Conservation (phyloP, 768 basidiomycete genomes). For the Psilocybe cyanescens region DNA sequence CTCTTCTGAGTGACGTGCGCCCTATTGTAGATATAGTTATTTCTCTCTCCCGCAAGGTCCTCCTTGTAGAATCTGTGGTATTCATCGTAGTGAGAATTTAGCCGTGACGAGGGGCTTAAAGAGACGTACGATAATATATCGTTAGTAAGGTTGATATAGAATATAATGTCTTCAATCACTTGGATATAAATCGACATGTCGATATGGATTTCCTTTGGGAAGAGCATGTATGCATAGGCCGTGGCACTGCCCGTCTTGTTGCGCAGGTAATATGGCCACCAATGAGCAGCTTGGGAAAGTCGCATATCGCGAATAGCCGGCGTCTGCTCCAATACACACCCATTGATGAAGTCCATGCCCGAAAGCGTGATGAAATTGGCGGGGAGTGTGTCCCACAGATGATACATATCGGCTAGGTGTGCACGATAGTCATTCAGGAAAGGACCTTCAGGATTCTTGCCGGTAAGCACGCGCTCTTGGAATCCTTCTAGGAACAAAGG, state of each 20-base stretch:
- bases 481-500: neutral
- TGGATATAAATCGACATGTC: constrained; percentile 9
- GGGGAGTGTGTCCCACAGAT: constrained; percentile 9
- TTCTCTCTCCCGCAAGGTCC: constrained; percentile 6
- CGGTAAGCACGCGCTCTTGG: neutral
- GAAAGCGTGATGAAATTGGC: constrained; percentile 7
- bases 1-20: neutral
- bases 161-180: constrained; percentile 7
- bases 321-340: constrained; percentile 7
- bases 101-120: neutral
- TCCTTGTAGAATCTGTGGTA: constrained; percentile 12
- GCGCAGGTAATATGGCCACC: constrained; percentile 15
- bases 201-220: constrained; percentile 2
- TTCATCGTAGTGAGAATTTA: neutral
- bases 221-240: constrained; percentile 9
- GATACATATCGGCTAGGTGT: constrained; percentile 2
- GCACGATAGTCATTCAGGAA: neutral
- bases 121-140: constrained; percentile 10
- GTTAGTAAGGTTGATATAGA: constrained; percentile 5
- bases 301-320: neutral
- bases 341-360: constrained; percentile 10
- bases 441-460: neutral
- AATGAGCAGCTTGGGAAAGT: neutral
- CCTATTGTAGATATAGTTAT: constrained; percentile 9
- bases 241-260: constrained; percentile 5